Evolutionary conservation across 257 asterid genomes (phyloP).

Genomic region (Nicotiana attenuata): DNA sequence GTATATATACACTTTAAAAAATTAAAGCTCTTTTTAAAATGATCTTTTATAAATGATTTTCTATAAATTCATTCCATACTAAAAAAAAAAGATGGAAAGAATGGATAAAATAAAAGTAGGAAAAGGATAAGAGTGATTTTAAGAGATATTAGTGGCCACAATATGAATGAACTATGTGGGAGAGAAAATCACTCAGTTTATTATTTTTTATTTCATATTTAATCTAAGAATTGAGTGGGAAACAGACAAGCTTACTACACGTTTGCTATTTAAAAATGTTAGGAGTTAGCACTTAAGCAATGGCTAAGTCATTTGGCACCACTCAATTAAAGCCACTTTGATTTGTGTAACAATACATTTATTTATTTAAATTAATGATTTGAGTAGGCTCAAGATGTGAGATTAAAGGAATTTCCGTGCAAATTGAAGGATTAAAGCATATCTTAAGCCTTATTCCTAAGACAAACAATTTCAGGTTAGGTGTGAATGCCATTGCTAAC

Average conservation of each 20-base stretch:
- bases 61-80: neutral
- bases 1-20: too few species aligned
- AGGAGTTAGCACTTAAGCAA: neutral
- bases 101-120: neutral
- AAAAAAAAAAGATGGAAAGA: neutral
- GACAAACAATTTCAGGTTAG: neutral
- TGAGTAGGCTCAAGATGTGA: neutral
- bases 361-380: neutral
- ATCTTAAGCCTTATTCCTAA: neutral
- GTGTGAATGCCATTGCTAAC: neutral
- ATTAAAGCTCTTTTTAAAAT: neutral
- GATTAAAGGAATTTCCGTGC: neutral
- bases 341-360: neutral
- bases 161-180: neutral
- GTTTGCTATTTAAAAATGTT: neutral
- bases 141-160: neutral
- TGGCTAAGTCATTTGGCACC: neutral
- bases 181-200: neutral
- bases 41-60: neutral
- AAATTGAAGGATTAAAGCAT: neutral
- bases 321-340: neutral
- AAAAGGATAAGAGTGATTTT: neutral
- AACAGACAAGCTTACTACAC: too few species aligned
- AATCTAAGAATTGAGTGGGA: neutral
- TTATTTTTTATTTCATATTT: neutral